Conservation (phyloP, 345 rosid genomes). For the Citrus trifoliata region DNA sequence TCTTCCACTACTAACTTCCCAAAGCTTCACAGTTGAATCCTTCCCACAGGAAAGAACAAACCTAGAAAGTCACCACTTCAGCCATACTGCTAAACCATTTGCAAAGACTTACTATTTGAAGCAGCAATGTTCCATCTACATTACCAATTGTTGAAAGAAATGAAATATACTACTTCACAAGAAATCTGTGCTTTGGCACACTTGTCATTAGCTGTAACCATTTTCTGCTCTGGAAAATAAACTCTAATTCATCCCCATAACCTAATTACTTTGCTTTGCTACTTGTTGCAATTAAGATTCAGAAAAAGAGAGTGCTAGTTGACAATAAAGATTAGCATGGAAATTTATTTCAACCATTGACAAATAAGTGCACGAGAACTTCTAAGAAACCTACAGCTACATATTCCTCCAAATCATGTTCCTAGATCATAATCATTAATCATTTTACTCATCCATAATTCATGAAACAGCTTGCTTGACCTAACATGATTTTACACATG, state of each 20-base stretch:
- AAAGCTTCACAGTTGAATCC: conserved; percentile 70
- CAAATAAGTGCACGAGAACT: background rate
- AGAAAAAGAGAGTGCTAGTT: background rate
- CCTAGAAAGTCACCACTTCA: conserved; percentile 34
- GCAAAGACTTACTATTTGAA: background rate
- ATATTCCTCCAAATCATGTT: background rate
- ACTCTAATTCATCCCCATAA: background rate
- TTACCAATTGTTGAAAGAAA: background rate
- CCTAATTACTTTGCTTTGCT: background rate
- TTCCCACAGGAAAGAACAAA: conserved; percentile 81
- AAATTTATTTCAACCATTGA: background rate
- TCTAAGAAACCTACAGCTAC: background rate
- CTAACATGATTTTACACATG: background rate
- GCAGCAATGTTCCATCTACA: background rate
- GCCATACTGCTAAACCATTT: conserved; percentile 5
- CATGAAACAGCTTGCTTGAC: background rate
- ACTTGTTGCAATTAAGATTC: background rate
- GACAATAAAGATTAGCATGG: background rate
- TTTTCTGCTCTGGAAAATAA: background rate
- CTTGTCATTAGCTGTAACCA: background rate
- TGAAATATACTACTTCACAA: background rate
- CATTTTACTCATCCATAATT: background rate
- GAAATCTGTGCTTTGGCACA: background rate
- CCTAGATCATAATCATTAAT: background rate
- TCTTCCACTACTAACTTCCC: conserved; percentile 81